Base-by-base conservation (phyloP, 306 rosid genomes). In the Inga laurina region DNA sequence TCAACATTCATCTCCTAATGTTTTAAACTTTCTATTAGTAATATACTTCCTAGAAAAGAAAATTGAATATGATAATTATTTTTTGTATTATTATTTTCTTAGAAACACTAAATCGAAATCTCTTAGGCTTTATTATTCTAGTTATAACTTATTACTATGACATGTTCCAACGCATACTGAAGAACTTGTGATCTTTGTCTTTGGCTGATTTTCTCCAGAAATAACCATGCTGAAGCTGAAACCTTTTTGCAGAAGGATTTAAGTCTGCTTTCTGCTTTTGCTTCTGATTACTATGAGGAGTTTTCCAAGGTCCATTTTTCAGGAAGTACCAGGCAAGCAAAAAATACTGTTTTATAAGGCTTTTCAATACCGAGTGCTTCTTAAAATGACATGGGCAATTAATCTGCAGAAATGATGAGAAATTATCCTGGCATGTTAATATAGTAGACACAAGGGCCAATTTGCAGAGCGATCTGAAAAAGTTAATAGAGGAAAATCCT, bases 401-500 rank as follows among this genome's bases (percentile, higher is more conserved):
- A 39, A 70, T 74, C 52, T 79, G 82, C 82, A 79, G 82, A 56
- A 34, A 51, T 9, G 67, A 69, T 79, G 49, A 69, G 41, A 70
- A 79, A 35, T 15, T 79, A 79, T 79, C 70, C 76, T 16, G 21
- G 69, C 37, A 37, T 8, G 35, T 12, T 39, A 68, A 67, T 32
- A 49, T 8, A 48, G 82, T 32, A 37, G 5, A 68, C 18, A 46
- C 77, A 69, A 69, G 82, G 76, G 44, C 77, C 69, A 79, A 34
- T 35, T 52, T 56, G 66, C 74, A 54, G 77, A 56, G 21, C 16
- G 77, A 79, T 69, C 82, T 79, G 54, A 52, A 69, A 52, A 49
- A 52, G 59, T 79, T 79, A 79, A 56, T 79, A 52, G 82, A 68
- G 77, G 24, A 24, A 79, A 68, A 69, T 79, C 77, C 56, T 79